Evolutionary conservation across 1,139 yeast genomes (phyloP).

Genomic region (Kodamaea ohmeri): DNA sequence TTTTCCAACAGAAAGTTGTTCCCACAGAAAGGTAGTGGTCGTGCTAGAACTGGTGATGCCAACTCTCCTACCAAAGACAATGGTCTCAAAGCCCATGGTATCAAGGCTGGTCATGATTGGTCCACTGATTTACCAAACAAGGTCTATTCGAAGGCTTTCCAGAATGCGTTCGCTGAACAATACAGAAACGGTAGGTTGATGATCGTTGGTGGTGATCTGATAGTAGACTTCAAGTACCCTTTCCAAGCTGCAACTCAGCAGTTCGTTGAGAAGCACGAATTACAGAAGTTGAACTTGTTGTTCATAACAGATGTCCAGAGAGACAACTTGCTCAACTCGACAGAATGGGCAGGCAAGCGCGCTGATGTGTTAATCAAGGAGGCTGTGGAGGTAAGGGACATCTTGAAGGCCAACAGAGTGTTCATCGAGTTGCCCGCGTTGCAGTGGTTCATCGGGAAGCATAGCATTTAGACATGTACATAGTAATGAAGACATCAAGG

Average conservation of each 20-base stretch:
- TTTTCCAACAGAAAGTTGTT: constrained; percentile 79
- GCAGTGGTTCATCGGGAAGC: constrained; percentile 48
- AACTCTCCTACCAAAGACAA: constrained; percentile 90
- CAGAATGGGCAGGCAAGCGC: constrained; percentile 44
- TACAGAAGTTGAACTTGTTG: constrained; percentile 56
- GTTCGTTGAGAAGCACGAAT: constrained; percentile 57
- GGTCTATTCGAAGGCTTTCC: constrained; percentile 71
- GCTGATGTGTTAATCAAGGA: constrained; percentile 73
- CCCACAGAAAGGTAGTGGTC: constrained; percentile 93
- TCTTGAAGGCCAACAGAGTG: constrained; percentile 76
- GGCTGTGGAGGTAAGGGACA: constrained; percentile 78
- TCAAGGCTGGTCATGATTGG: constrained; percentile 88
- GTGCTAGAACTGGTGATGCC: constrained; percentile 94
- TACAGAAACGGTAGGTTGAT: constrained; percentile 71
- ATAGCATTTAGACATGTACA: constrained; percentile 7
- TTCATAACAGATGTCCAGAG: constrained; percentile 60
- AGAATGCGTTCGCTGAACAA: constrained; percentile 77
- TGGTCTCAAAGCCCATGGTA: constrained; percentile 88
- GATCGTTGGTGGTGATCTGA: constrained; percentile 50
- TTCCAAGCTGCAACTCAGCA: constrained; percentile 52
- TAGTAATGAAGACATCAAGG: constrained; percentile 1
- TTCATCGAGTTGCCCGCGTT: constrained; percentile 75
- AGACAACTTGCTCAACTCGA: constrained; percentile 52
- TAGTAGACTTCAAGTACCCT: constrained; percentile 47
- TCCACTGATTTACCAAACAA: constrained; percentile 77